phyloP scores from a whole-genome alignment of 78 protist species.

The Dictyostelium discoideum region dicty_2.7 NC_007089.4:5346501-5347000 shows the following conservation, averaged over 20 bases:
- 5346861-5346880: too few species aligned
- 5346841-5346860: too few species aligned
- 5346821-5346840: neutral
- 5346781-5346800: neutral
- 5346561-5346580: neutral
- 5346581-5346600: neutral
- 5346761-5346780: neutral
- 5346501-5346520: conserved; percentile 56
- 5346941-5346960: neutral
- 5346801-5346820: neutral
- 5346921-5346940: neutral
- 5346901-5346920: neutral
- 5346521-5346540: conserved; percentile 1
- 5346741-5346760: conserved; percentile 32
- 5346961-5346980: neutral
- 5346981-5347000: conserved; percentile 33
- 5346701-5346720: conserved; percentile 38
- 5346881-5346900: too few species aligned
- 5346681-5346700: conserved; percentile 34
- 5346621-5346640: conserved; percentile 20
- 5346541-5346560: conserved; percentile 16
- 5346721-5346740: conserved; percentile 42
- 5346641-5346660: neutral
- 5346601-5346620: conserved; percentile 4
- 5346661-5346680: conserved; percentile 5